A percentile compares a stretch with the other conserved stretches of the same genome.
These are phyloP conservation scores for Starmera stellimalicola DNA, from an alignment of 1,139 yeast genomes.

Conservation along the genomic window DNA sequence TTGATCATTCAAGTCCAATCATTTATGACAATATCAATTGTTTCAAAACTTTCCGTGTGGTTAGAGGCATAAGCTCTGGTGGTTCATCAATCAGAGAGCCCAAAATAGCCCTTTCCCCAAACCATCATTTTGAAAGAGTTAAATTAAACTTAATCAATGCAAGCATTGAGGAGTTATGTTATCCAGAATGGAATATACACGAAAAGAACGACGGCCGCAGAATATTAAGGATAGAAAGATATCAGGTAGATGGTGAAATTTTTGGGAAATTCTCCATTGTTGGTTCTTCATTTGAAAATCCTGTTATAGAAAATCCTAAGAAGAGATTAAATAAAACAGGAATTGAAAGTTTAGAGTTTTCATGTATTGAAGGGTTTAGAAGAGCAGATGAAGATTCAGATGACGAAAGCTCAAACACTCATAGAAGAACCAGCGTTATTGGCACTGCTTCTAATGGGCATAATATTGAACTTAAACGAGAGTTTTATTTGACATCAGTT, in stretches of 20 bases:
- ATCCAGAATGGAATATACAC: slow-evolving; percentile 36
- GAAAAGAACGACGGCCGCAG: slow-evolving; percentile 45
- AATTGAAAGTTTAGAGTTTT: slow-evolving; percentile 45
- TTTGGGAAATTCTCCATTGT: slow-evolving; percentile 41
- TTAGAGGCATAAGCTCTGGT: slow-evolving; percentile 52
- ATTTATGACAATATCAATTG: too few relatives aligned
- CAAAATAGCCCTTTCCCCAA: slow-evolving; percentile 24
- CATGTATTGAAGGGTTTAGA: slow-evolving; percentile 42
- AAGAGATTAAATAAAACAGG: slow-evolving; percentile 27
- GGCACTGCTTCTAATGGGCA: slow-evolving; percentile 4
- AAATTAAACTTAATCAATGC: slow-evolving; percentile 37
- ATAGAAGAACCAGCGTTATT: background rate
- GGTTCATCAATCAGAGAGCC: slow-evolving; percentile 52
- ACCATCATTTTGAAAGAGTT: slow-evolving; percentile 35
- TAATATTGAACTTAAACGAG: slow-evolving; percentile 19
- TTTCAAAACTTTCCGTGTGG: too few relatives aligned
- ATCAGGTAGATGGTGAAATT: slow-evolving; percentile 38
- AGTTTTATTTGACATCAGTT: slow-evolving; percentile 53
- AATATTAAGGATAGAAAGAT: slow-evolving; percentile 47
- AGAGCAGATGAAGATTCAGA: slow-evolving; percentile 29
- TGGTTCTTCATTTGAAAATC: slow-evolving; percentile 39
- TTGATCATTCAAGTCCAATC: too few relatives aligned
- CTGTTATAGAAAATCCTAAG: slow-evolving; percentile 22
- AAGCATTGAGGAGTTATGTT: slow-evolving; percentile 36
- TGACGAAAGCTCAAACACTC: slow-evolving; percentile 11